Evolutionary conservation across 2,329 filamentous ascomycete genomes (phyloP).

Genomic region (Huntiella omanensis): DNA sequence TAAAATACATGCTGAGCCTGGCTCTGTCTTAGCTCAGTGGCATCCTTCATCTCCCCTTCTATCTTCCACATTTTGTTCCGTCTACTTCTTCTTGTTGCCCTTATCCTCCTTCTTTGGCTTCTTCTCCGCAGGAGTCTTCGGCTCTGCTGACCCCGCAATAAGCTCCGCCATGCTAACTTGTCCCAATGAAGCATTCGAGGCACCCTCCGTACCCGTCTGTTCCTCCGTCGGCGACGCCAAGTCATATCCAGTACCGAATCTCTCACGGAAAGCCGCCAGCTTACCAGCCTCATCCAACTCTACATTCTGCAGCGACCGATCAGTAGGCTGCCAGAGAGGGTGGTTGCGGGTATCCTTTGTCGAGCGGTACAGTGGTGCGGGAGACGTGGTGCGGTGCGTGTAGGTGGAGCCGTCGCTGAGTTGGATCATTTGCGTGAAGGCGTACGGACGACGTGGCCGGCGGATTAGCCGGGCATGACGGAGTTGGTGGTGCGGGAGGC

Average conservation of each 20-base stretch:
- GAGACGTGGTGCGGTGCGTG: conserved; percentile 59
- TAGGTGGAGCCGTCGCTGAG: conserved; percentile 81
- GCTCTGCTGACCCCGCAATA: conserved; percentile 25
- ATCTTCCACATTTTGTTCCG: background rate
- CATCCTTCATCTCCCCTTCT: background rate
- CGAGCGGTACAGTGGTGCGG: conserved; percentile 37
- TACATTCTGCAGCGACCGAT: conserved; percentile 63
- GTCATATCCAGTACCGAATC: conserved; percentile 77
- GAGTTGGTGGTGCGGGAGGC: conserved; percentile 28
- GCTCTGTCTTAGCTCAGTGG: too few relatives aligned
- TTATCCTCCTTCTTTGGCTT: conserved; percentile 14
- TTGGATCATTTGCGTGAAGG: conserved; percentile 90
- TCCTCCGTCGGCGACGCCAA: conserved; percentile 22
- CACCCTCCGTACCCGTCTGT: conserved; percentile 14
- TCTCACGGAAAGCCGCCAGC: conserved; percentile 64
- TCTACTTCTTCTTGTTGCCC: conserved; percentile 28
- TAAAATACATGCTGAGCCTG: background rate
- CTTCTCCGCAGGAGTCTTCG: conserved; percentile 16
- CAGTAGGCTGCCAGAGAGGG: conserved; percentile 74
- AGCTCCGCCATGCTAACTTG: conserved; percentile 27
- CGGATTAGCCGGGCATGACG: conserved; percentile 71
- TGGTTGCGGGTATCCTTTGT: conserved; percentile 79
- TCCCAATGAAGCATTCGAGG: conserved; percentile 11
- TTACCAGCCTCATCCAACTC: conserved; percentile 91
- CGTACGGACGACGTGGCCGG: conserved; percentile 82